Evolutionary conservation across 768 basidiomycete species (phyloP).

Genomic region (Pisolithus orientalis): DNA sequence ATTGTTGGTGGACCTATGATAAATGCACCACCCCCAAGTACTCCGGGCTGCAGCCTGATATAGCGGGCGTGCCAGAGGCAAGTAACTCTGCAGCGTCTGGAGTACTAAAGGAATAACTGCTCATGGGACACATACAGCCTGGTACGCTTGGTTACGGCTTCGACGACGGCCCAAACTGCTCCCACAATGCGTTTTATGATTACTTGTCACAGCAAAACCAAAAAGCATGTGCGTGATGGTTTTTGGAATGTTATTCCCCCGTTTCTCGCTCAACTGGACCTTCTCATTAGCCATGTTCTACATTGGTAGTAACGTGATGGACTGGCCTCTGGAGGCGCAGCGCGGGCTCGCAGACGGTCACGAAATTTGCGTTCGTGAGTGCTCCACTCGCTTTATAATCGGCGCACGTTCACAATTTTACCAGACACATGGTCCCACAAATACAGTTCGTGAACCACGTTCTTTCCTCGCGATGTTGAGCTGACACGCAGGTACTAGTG

Average conservation of each 20-base stretch:
- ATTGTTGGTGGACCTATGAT: constrained; percentile 39
- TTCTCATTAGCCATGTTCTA: constrained; percentile 47
- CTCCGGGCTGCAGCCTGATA: constrained; percentile 37
- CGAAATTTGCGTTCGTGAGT: constrained; percentile 57
- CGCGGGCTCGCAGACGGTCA: constrained; percentile 51
- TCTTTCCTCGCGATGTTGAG: not conserved
- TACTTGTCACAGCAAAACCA: constrained; percentile 47
- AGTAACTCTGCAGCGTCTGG: not conserved
- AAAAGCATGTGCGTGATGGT: constrained; percentile 47
- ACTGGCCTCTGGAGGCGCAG: constrained; percentile 52
- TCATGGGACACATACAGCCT: constrained; percentile 31
- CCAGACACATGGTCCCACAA: constrained; percentile 31
- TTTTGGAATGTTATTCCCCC: too few species aligned
- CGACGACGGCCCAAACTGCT: constrained; percentile 62
- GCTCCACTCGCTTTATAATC: not conserved
- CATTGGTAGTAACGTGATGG: constrained; percentile 52
- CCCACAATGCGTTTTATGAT: constrained; percentile 58
- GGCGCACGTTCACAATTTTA: not conserved
- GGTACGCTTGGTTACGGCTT: constrained; percentile 55
- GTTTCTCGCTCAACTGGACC: not conserved
- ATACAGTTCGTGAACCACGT: constrained; percentile 35
- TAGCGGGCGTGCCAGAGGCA: constrained; percentile 44
- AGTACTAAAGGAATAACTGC: not conserved
- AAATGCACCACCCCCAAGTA: constrained; percentile 45
- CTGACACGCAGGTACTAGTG: constrained; percentile 29